These are phyloP conservation scores for Colletotrichum gigasporum DNA, from an alignment of 2,329 filamentous ascomycete species.

Conservation along the genomic window DNA sequence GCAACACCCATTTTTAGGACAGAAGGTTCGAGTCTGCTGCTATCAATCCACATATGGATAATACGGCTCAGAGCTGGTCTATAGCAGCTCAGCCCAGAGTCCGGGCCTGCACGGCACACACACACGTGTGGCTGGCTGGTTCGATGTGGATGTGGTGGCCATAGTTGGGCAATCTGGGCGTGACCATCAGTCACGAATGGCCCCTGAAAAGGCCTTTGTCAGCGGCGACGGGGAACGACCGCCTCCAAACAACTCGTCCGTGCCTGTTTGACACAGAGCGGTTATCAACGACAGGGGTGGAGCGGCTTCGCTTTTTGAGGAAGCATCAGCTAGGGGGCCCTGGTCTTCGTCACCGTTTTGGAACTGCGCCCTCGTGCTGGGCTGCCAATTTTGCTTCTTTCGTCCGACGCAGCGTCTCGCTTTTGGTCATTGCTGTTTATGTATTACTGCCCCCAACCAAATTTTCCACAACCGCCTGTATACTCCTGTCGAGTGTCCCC, in stretches of 20 bases:
- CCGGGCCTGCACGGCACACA: too few relatives aligned
- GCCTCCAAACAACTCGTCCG: not conserved
- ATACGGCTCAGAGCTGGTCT: too few relatives aligned
- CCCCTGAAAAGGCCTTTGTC: constrained; percentile 5
- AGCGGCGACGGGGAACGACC: not conserved
- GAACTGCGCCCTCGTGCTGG: not conserved
- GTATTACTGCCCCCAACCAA: not conserved
- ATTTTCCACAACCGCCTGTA: not conserved
- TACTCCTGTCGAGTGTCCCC: not conserved
- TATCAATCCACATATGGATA: not conserved
- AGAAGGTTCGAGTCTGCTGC: not conserved
- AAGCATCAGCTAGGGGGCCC: constrained; percentile 11
- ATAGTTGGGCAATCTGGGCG: not conserved
- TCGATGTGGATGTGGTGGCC: not conserved
- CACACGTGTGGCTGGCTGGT: not conserved
- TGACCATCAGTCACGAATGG: not conserved
- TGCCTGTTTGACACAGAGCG: constrained; percentile 21
- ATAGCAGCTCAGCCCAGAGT: not conserved
- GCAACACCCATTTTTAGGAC: not conserved
- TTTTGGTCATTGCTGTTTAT: not conserved
- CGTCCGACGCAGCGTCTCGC: not conserved
- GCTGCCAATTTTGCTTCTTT: not conserved
- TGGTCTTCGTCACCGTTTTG: not conserved
- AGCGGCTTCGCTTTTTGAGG: not conserved
- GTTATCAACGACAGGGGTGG: not conserved